phyloP scores from a whole-genome alignment of 2,329 filamentous ascomycete genomes.

The Microdochium paspali region DNA sequence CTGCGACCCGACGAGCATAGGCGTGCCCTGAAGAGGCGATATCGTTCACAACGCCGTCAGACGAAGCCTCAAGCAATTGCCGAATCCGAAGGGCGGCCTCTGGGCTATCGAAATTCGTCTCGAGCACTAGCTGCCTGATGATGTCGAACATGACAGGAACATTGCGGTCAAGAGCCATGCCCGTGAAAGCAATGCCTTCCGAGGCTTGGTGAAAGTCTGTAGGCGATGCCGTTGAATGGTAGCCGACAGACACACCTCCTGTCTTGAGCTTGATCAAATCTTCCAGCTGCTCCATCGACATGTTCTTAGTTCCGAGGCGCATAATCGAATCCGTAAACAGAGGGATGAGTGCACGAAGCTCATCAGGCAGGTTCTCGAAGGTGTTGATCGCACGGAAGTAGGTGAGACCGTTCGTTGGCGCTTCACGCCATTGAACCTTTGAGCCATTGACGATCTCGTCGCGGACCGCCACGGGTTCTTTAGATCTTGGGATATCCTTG shows the following conservation, averaged over 20 bases:
- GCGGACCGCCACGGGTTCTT: slow-evolving; percentile 48
- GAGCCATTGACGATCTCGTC: slow-evolving; percentile 58
- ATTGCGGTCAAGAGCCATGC: slow-evolving; percentile 83
- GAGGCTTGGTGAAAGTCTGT: slow-evolving; percentile 58
- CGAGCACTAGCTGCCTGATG: slow-evolving; percentile 67
- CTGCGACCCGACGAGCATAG: slow-evolving; percentile 76
- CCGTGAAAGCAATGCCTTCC: slow-evolving; percentile 77
- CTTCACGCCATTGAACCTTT: slow-evolving; percentile 81
- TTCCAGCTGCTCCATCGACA: slow-evolving; percentile 90
- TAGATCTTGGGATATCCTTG: slow-evolving; percentile 74
- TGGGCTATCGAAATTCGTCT: slow-evolving; percentile 82
- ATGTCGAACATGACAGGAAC: slow-evolving; percentile 87
- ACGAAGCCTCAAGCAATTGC: slow-evolving; percentile 76
- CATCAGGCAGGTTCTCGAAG: slow-evolving; percentile 70
- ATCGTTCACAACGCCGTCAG: slow-evolving; percentile 83
- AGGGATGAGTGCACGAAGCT: slow-evolving; percentile 75
- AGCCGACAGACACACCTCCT: slow-evolving; percentile 76
- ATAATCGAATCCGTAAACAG: slow-evolving; percentile 89
- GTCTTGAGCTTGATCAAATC: slow-evolving; percentile 95
- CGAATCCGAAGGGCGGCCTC: slow-evolving; percentile 75
- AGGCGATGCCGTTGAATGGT: slow-evolving; percentile 74
- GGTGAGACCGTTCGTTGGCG: slow-evolving; percentile 88
- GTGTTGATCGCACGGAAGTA: slow-evolving; percentile 88
- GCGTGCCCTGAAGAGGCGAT: slow-evolving; percentile 86
- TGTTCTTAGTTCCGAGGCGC: slow-evolving; percentile 80